phyloP scores from a whole-genome alignment of 352 stramenopile genomes.

The Globisporangium recalcitrans region DNA sequence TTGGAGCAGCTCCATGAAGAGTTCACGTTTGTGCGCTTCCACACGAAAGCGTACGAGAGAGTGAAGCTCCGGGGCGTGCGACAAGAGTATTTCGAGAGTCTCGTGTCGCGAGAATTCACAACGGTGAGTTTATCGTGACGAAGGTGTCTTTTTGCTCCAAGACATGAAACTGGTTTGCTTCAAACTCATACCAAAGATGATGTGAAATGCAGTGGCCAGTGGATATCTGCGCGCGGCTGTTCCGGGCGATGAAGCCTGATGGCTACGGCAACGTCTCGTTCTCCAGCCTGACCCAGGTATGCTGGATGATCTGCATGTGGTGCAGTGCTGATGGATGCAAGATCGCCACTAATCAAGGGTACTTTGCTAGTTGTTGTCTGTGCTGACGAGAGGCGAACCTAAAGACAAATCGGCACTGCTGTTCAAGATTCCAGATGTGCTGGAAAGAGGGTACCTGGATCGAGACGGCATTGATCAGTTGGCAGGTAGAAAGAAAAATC shows the following conservation, averaged over 20 bases:
- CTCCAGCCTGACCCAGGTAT: constrained; percentile 54
- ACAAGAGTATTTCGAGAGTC: constrained; percentile 45
- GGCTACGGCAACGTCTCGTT: constrained; percentile 63
- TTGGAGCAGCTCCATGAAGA: constrained; percentile 55
- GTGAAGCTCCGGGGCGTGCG: constrained; percentile 45
- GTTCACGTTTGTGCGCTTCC: constrained; percentile 57
- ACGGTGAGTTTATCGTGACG: no score
- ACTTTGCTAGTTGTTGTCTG: constrained; percentile 32
- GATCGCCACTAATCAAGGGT: neutral
- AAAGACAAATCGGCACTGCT: constrained; percentile 53
- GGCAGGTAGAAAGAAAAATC: no score
- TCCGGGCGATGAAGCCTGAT: constrained; percentile 44
- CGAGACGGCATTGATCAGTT: constrained; percentile 35
- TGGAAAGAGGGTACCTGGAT: constrained; percentile 27
- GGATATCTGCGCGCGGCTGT: constrained; percentile 36
- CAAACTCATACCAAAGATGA: no score
- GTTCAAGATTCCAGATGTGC: constrained; percentile 38
- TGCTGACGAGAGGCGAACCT: constrained; percentile 29
- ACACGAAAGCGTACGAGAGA: constrained; percentile 35
- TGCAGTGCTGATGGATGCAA: neutral
- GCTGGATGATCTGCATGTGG: neutral
- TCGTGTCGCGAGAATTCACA: constrained; percentile 43
- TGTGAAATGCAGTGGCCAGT: constrained; percentile 39
- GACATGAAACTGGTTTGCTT: constrained; percentile 5
- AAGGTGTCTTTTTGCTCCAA: neutral